Evolutionary conservation across 2,329 filamentous ascomycete species (phyloP).

Genomic region (Penicillium sp.): DNA sequence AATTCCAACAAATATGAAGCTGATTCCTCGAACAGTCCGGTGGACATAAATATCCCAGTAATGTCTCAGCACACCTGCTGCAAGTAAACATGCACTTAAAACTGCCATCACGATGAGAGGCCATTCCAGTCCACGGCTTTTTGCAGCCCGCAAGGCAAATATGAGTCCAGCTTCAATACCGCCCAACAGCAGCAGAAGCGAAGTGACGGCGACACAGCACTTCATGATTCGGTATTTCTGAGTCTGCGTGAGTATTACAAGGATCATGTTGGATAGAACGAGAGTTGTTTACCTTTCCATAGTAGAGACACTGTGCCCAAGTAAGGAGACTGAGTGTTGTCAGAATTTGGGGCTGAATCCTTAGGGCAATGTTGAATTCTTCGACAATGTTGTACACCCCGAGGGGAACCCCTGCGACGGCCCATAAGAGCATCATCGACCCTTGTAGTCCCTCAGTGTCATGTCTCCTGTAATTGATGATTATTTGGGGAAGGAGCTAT

Average conservation of each 20-base stretch:
- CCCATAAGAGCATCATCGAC: slow-evolving; percentile 70
- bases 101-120: slow-evolving; percentile 66
- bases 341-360: slow-evolving; percentile 58
- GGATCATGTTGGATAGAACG: neutral
- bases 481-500: slow-evolving; percentile 67
- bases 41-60: slow-evolving; percentile 68
- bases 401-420: slow-evolving; percentile 64
- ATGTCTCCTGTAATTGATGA: slow-evolving; percentile 65
- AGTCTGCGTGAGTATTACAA: neutral
- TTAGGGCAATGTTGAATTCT: slow-evolving; percentile 53
- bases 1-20: slow-evolving; percentile 68
- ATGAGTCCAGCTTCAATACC: slow-evolving; percentile 60
- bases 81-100: slow-evolving; percentile 61
- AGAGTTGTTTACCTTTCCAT: slow-evolving; percentile 38
- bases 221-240: slow-evolving; percentile 54
- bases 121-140: slow-evolving; percentile 53
- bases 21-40: slow-evolving; percentile 67
- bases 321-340: slow-evolving; percentile 52
- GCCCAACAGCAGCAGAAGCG: slow-evolving; percentile 57
- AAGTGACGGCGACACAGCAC: slow-evolving; percentile 50
- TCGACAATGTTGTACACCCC: slow-evolving; percentile 60
- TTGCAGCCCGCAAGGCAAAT: slow-evolving; percentile 53
- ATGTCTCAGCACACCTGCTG: slow-evolving; percentile 64
- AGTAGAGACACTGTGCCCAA: slow-evolving; percentile 58
- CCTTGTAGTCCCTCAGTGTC: slow-evolving; percentile 64